Conservation (phyloP, 2,329 filamentous ascomycete genomes). For the Microcera coccophila region DNA sequence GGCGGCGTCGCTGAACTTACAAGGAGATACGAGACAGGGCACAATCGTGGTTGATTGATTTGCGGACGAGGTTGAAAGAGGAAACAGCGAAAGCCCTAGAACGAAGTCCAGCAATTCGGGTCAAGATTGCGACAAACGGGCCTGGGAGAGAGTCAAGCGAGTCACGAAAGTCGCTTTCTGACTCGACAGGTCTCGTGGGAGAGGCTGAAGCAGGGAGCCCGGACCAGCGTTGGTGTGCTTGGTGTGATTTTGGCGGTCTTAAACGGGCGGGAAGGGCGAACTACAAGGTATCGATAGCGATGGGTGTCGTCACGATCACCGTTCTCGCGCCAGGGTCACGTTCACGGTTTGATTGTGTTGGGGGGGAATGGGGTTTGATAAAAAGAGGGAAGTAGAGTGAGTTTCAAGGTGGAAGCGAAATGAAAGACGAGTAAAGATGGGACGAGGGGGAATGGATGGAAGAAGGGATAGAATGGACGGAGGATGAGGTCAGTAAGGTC, state of each 20-base stretch:
- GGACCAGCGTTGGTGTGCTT: not conserved
- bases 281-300: not conserved
- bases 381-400: too few relatives aligned
- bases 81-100: not conserved
- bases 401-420: slow-evolving; percentile 4
- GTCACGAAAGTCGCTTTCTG: not conserved
- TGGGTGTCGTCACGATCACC: slow-evolving; percentile 1
- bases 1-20: slow-evolving; percentile 13
- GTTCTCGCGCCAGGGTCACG: not conserved
- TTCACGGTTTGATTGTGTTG: slow-evolving; percentile 4
- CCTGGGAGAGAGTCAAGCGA: not conserved
- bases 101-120: too few relatives aligned
- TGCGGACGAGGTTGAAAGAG: slow-evolving; percentile 8
- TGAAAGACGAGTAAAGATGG: slow-evolving; percentile 5
- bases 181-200: not conserved
- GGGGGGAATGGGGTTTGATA: slow-evolving; percentile 9
- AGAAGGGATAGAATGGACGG: slow-evolving; percentile 5
- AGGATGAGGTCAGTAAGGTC: not conserved
- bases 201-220: not conserved
- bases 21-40: slow-evolving; percentile 8
- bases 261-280: not conserved
- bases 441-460: slow-evolving; percentile 2
- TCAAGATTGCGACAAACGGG: too few relatives aligned
- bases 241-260: too few relatives aligned
- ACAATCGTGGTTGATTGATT: slow-evolving; percentile 20